Evolutionary conservation across 257 asterid genomes (phyloP), one percentile per base, ranked within the genome.

Genomic region (Linaria vulgaris): DNA sequence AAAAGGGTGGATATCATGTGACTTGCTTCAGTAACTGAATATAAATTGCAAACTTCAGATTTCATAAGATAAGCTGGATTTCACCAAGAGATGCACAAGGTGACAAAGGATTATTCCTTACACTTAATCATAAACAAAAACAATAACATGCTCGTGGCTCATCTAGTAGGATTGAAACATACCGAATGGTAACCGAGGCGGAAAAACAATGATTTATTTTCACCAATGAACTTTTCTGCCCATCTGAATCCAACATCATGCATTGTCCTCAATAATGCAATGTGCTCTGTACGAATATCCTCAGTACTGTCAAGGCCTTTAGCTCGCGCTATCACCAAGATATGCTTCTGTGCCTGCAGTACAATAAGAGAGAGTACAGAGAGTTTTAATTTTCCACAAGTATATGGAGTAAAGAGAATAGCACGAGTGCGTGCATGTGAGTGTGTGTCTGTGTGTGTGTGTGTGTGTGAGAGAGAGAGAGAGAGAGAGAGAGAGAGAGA

Each of bases 181-280:
- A 89, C 99, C 13, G 94, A 87, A 66, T 92, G 99, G 79, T 87
- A 92, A 63, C 99, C 99, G 53, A 92, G 87, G 64, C 97, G 97
- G 77, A 89, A 89, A 24, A 59, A 24, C 69, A 85, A 62, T 1
- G 96, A 78, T 31, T 67, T 71, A 49, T 89, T 56, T 64, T 85
- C 95, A 24, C 45, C 57, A 58, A 82, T 63, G 63, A 78, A 81
- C 74, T 82, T 81, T 63, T 87, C 85, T 16, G 80, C 87, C 94
- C 94, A 87, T 73, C 78, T 82, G 80, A 85, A 34, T 57, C 99
- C 99, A 68, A 84, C 82, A 48, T 52, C 67, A 64, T 92, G 95
- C 89, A 92, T 83, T 38, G 63, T 79, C 74, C 79, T 85, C 69
- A 92, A 68, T 61, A 92, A 68, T 16, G 85, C 69, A 57, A 83